Percentiles rank a stretch among this genome's conserved stretches.
phyloP scores from a whole-genome alignment of 345 rosid species.

The Eucalyptus sp. region DNA sequence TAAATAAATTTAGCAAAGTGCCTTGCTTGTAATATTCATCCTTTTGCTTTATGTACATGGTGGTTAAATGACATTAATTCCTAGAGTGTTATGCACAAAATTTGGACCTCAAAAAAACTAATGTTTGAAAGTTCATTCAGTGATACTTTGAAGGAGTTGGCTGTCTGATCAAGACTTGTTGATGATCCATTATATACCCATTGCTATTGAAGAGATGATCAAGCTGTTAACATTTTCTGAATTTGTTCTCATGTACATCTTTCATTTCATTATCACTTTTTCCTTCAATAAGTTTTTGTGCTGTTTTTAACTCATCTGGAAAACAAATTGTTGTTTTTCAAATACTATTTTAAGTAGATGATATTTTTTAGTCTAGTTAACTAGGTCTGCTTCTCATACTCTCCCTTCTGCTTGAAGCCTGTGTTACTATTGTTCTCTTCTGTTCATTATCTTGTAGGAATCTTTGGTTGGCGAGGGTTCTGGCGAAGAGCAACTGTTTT shows the following conservation, averaged over 20 bases:
- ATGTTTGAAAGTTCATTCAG: not conserved
- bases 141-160: not conserved
- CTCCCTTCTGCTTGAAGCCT: not conserved
- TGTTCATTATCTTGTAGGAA: slow-evolving; percentile 35
- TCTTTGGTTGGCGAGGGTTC: slow-evolving; percentile 91
- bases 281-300: not conserved
- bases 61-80: not conserved
- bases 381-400: not conserved
- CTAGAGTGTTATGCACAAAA: not conserved
- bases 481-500: slow-evolving; percentile 88
- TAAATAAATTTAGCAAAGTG: not conserved
- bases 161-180: not conserved
- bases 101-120: not conserved
- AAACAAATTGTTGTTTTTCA: not conserved
- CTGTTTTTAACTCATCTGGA: not conserved
- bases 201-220: not conserved
- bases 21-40: not conserved
- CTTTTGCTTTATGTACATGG: not conserved
- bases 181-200: not conserved
- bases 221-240: not conserved
- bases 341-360: not conserved
- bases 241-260: not conserved
- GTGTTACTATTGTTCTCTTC: not conserved
- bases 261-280: not conserved
- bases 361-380: not conserved